phyloP scores from a whole-genome alignment of 495 filamentous ascomycete species.

The Aspergillus heteromorphus region DNA sequence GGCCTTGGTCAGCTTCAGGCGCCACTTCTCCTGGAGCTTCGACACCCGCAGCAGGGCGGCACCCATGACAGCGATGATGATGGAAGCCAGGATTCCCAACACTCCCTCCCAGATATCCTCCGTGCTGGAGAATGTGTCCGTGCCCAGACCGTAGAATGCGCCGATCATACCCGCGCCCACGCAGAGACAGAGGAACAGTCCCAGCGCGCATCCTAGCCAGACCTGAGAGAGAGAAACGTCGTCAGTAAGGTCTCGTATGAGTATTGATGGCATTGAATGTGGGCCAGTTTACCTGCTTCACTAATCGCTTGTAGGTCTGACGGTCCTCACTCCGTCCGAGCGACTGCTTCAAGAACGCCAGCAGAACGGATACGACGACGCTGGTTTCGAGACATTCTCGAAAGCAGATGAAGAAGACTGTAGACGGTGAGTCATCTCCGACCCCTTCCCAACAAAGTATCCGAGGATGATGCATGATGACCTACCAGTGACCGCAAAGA shows the following conservation, averaged over 20 bases:
- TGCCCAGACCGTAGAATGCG: conserved; percentile 68
- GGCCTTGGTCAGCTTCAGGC: conserved; percentile 64
- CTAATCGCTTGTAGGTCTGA: conserved; percentile 58
- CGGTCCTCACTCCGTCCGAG: conserved; percentile 55
- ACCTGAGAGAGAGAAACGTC: conserved; percentile 41
- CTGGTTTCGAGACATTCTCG: conserved; percentile 76
- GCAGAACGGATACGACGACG: conserved; percentile 76
- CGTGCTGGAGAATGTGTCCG: conserved; percentile 56
- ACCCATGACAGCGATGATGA: conserved; percentile 78
- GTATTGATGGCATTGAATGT: not conserved
- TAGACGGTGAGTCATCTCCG: not conserved
- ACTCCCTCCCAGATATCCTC: conserved; percentile 78
- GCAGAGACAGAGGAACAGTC: conserved; percentile 60
- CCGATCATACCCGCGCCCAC: conserved; percentile 73
- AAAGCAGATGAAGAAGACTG: conserved; percentile 80
- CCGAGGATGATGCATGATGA: not conserved
- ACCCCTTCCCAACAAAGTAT: too few species aligned
- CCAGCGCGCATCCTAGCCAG: conserved; percentile 61
- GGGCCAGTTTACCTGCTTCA: conserved; percentile 54
- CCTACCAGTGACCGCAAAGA: not conserved
- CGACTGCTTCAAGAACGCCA: conserved; percentile 77
- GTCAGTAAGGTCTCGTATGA: not conserved
- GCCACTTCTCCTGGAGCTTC: conserved; percentile 84
- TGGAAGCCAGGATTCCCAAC: conserved; percentile 61
- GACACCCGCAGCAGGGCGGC: conserved; percentile 73